A percentile compares a stretch with the other conserved stretches of the same genome.
phyloP scores from a whole-genome alignment of 176 grass and related monocot genomes.

The Puya raimondii region DNA sequence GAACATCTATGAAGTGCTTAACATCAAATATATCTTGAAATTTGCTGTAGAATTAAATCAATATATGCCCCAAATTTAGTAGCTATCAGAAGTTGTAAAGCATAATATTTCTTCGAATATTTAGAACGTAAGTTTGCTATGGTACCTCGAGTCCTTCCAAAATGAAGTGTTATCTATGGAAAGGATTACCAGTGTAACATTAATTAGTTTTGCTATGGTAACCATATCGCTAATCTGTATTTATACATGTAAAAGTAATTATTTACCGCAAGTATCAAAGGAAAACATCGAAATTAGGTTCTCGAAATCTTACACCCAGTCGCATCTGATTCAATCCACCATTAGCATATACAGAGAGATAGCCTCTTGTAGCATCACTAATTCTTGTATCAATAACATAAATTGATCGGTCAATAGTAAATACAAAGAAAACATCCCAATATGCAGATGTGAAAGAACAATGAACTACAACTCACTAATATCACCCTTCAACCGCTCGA shows the following conservation, averaged over 20 bases:
- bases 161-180: slow-evolving; percentile 81
- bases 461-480: neutral
- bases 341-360: slow-evolving; percentile 39
- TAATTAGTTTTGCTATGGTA: slow-evolving; percentile 84
- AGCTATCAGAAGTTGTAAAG: neutral
- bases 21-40: slow-evolving; percentile 22
- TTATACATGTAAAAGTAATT: slow-evolving; percentile 30
- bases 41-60: slow-evolving; percentile 2
- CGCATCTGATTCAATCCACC: slow-evolving; percentile 98
- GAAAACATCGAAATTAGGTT: neutral
- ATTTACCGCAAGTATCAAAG: neutral
- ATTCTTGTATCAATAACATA: neutral
- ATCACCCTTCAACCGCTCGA: neutral
- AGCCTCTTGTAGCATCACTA: neutral
- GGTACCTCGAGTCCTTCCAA: slow-evolving; percentile 80
- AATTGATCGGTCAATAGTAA: neutral
- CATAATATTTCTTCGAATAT: too few relatives aligned
- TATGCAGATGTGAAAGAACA: neutral
- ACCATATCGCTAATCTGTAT: slow-evolving; percentile 97
- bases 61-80: neutral
- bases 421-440: neutral
- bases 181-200: slow-evolving; percentile 62
- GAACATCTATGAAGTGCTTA: slow-evolving; percentile 1
- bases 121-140: too few relatives aligned
- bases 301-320: slow-evolving; percentile 49